Percentiles rank a stretch among this genome's conserved stretches.
Conservation (phyloP, 345 rosid species). For the Salix exigua region DNA sequence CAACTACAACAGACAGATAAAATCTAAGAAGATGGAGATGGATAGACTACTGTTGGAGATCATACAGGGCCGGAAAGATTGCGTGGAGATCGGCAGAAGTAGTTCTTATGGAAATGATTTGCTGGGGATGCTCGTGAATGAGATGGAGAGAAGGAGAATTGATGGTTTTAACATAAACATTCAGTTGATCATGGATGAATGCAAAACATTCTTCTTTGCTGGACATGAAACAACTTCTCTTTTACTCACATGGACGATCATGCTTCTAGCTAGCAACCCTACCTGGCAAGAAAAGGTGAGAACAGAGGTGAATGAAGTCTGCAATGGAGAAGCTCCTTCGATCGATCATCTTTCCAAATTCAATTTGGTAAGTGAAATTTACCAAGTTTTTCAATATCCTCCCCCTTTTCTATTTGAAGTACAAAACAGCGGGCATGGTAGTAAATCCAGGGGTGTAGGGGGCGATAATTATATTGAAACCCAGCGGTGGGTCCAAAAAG, state of each 20-base stretch:
- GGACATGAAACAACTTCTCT: constrained; percentile 95
- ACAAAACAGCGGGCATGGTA: not conserved
- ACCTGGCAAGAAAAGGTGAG: constrained; percentile 86
- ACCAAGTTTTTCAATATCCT: not conserved
- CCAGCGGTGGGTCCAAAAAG: not conserved
- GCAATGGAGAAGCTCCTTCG: constrained; percentile 57
- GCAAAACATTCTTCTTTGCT: constrained; percentile 94
- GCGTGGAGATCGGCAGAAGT: constrained; percentile 75
- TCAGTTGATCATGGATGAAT: constrained; percentile 93
- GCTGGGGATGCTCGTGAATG: constrained; percentile 69
- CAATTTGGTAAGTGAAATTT: constrained; percentile 45
- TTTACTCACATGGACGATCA: constrained; percentile 85
- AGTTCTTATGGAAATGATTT: constrained; percentile 77
- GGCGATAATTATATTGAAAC: not conserved
- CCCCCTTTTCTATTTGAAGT: not conserved
- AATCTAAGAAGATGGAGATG: constrained; percentile 68
- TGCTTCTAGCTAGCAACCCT: constrained; percentile 81
- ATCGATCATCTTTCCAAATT: constrained; percentile 71
- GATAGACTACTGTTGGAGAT: constrained; percentile 80
- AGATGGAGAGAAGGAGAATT: constrained; percentile 50
- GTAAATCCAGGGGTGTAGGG: not conserved
- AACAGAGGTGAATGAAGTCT: constrained; percentile 56
- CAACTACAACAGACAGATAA: constrained; percentile 82
- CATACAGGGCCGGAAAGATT: constrained; percentile 67
- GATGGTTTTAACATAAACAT: constrained; percentile 42